Percentiles rank a stretch among this genome's conserved stretches.
Evolutionary conservation across 805 yeast genomes (phyloP).

Genomic region (Candida nonsorbophila): DNA sequence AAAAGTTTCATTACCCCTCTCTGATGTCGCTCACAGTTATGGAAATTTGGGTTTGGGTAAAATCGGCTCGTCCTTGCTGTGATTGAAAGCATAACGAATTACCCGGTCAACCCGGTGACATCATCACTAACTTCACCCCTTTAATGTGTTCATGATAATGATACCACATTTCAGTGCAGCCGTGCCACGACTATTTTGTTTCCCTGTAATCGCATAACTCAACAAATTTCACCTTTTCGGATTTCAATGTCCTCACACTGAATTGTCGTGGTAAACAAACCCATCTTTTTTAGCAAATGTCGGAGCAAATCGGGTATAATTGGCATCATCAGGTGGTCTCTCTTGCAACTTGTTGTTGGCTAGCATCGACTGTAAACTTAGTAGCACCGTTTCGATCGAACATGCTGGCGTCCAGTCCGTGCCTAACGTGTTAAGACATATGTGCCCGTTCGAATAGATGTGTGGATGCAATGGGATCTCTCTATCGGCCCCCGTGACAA

Average conservation of each 20-base stretch:
- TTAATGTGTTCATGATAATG: too few relatives aligned
- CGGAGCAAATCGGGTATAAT: conserved; percentile 51
- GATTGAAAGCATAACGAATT: too few relatives aligned
- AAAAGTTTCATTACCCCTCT: too few relatives aligned
- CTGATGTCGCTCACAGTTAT: too few relatives aligned
- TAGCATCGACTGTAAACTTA: conserved; percentile 65
- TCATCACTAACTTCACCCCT: too few relatives aligned
- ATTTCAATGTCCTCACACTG: conserved; percentile 17
- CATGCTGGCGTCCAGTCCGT: conserved; percentile 66
- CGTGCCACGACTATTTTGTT: too few relatives aligned
- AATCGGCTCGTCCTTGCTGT: too few relatives aligned
- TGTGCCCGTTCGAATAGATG: conserved; percentile 71
- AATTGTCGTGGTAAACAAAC: conserved; percentile 61
- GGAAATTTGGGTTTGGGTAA: too few relatives aligned
- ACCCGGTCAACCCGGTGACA: too few relatives aligned
- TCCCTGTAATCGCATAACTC: too few relatives aligned
- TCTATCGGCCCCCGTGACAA: conserved; percentile 21
- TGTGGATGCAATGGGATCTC: conserved; percentile 69
- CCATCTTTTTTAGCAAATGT: conserved; percentile 45
- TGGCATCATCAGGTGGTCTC: conserved; percentile 54
- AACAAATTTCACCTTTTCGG: too few relatives aligned
- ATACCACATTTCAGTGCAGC: too few relatives aligned
- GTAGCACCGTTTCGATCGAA: conserved; percentile 39
- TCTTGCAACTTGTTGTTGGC: conserved; percentile 40
- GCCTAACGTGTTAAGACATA: conserved; percentile 65